These are phyloP conservation scores for Simplicillium aogashimaense DNA, from an alignment of 2,329 filamentous ascomycete genomes.

Conservation along the genomic window DNA sequence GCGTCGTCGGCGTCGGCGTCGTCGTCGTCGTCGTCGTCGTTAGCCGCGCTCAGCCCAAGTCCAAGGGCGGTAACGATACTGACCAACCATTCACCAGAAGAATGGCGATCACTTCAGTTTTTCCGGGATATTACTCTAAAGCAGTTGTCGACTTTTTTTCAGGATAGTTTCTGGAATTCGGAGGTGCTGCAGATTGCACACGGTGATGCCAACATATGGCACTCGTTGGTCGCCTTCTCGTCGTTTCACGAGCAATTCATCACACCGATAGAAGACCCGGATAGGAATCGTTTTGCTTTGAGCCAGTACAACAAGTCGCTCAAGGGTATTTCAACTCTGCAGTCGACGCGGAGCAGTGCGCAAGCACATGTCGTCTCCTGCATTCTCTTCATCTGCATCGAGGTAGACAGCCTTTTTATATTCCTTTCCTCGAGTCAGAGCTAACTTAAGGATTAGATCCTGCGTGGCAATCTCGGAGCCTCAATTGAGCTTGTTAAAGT, in stretches of 20 bases:
- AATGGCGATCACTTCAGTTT: conserved; percentile 7
- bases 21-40: conserved; percentile 1
- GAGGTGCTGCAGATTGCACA: conserved; percentile 5
- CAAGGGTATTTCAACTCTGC: not conserved
- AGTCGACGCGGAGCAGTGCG: not conserved
- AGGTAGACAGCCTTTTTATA: not conserved
- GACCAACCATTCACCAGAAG: not conserved
- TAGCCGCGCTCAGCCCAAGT: not conserved
- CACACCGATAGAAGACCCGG: not conserved
- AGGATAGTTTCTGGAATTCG: conserved; percentile 6
- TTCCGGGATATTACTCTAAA: conserved; percentile 6
- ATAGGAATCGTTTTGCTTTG: conserved; percentile 3
- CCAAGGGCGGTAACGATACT: too few species aligned
- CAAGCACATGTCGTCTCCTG: conserved; percentile 5
- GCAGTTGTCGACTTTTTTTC: conserved; percentile 4
- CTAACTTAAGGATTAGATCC: not conserved
- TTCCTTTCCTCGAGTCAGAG: not conserved
- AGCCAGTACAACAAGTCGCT: conserved; percentile 6
- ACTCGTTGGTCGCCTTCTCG: conserved; percentile 6
- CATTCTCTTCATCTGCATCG: conserved; percentile 6
- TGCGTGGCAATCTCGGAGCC: conserved; percentile 2
- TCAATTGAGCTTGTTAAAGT: conserved; percentile 2
- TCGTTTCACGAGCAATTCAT: conserved; percentile 6
- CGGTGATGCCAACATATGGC: conserved; percentile 6
- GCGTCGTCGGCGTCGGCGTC: not conserved